Evolutionary conservation across 345 rosid species (phyloP).

Genomic region (Erysimum cheiranthoides): DNA sequence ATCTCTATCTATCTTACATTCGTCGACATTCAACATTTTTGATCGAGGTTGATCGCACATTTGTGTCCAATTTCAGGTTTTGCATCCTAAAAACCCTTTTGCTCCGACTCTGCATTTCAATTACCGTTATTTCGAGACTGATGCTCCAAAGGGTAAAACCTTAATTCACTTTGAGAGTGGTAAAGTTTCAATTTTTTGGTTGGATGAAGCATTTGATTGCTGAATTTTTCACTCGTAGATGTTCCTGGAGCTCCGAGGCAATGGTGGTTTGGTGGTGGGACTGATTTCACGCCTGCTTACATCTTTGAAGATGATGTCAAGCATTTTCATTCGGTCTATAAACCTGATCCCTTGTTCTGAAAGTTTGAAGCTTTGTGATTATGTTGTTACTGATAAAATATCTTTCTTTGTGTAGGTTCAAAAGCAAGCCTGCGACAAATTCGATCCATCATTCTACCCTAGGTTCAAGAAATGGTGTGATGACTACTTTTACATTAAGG

Average conservation of each 20-base stretch:
- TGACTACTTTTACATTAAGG: conserved; percentile 90
- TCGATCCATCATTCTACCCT: conserved; percentile 80
- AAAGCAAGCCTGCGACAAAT: conserved; percentile 81
- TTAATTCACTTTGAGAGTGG: not conserved
- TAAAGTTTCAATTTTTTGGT: not conserved
- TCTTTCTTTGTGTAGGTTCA: conserved; percentile 57
- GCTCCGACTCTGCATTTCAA: conserved; percentile 69
- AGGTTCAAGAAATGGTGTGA: conserved; percentile 97
- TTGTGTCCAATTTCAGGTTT: conserved; percentile 21
- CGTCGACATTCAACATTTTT: not conserved
- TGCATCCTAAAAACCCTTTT: conserved; percentile 70
- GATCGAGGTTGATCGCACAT: not conserved
- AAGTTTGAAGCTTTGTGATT: conserved; percentile 6
- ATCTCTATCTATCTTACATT: not conserved
- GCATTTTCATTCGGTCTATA: conserved; percentile 82
- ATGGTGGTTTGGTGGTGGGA: conserved; percentile 99
- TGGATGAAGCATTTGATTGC: conserved; percentile 9
- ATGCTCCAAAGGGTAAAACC: conserved; percentile 72
- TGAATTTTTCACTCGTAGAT: conserved; percentile 48
- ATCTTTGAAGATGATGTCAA: conserved; percentile 92
- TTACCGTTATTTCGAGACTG: conserved; percentile 41
- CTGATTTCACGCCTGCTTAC: conserved; percentile 95
- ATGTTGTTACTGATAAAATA: not conserved
- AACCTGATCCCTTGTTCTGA: not conserved
- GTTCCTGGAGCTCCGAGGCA: conserved; percentile 92